Percentiles rank a stretch among this genome's conserved stretches.
phyloP scores from a whole-genome alignment of 2,329 filamentous ascomycete species.

The Incumbomyces lentus region DNA sequence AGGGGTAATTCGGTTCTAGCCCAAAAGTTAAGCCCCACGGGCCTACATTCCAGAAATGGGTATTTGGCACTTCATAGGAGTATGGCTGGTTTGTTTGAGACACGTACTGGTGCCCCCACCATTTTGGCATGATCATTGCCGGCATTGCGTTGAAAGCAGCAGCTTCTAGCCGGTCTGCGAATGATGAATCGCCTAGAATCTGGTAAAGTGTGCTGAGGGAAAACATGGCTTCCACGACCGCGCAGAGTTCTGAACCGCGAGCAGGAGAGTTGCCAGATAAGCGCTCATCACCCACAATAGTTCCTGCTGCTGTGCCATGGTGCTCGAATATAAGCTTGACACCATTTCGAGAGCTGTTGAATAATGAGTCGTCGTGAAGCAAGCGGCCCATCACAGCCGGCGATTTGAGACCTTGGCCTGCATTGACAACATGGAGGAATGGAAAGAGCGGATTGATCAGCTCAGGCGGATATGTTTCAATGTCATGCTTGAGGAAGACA shows the following conservation, averaged over 20 bases:
- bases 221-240: constrained; percentile 43
- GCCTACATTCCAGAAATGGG: constrained; percentile 42
- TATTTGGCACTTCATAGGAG: constrained; percentile 31
- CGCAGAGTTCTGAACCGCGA: constrained; percentile 41
- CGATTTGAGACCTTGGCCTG: constrained; percentile 39
- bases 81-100: constrained; percentile 45
- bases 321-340: constrained; percentile 40
- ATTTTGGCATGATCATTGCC: constrained; percentile 40
- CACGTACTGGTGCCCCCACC: constrained; percentile 50
- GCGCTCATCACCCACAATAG: constrained; percentile 42
- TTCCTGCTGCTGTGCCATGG: constrained; percentile 39
- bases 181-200: constrained; percentile 35
- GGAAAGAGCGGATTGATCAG: constrained; percentile 27
- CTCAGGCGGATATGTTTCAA: constrained; percentile 25
- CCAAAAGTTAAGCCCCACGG: constrained; percentile 39
- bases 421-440: constrained; percentile 40
- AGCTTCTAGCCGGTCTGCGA: constrained; percentile 43
- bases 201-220: constrained; percentile 44
- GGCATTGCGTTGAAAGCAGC: constrained; percentile 48
- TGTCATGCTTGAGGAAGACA: constrained; percentile 29
- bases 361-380: constrained; percentile 34
- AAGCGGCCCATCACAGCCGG: constrained; percentile 37
- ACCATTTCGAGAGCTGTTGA: constrained; percentile 31
- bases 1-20: constrained; percentile 42
- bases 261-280: constrained; percentile 35